These are phyloP conservation scores for Geotrichum armillariae DNA, from an alignment of 1,139 yeast species.

Conservation along the genomic window DNA sequence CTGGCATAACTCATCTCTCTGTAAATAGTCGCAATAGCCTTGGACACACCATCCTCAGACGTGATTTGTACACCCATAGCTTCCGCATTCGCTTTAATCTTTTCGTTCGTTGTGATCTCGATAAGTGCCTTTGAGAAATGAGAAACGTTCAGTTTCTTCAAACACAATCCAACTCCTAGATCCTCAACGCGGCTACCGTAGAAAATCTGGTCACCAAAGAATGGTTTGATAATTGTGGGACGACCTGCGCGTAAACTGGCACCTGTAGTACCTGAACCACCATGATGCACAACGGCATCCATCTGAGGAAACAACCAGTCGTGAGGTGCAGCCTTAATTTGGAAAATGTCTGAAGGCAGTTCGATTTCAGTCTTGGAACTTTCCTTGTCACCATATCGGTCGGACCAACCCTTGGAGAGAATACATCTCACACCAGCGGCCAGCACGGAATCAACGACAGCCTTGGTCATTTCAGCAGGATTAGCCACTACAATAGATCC, in stretches of 20 bases:
- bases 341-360: slow-evolving; percentile 69
- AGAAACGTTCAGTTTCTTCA: slow-evolving; percentile 65
- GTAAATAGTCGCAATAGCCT: slow-evolving; percentile 76
- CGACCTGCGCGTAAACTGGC: slow-evolving; percentile 83
- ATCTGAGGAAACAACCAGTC: slow-evolving; percentile 90
- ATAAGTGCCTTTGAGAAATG: slow-evolving; percentile 65
- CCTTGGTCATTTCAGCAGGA: slow-evolving; percentile 73
- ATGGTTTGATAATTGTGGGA: slow-evolving; percentile 90
- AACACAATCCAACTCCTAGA: slow-evolving; percentile 78
- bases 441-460: slow-evolving; percentile 74
- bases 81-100: slow-evolving; percentile 66
- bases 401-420: slow-evolving; percentile 94
- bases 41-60: slow-evolving; percentile 73
- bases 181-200: slow-evolving; percentile 87
- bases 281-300: slow-evolving; percentile 96
- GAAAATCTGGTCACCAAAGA: slow-evolving; percentile 94
- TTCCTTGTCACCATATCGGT: slow-evolving; percentile 49
- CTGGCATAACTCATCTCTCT: slow-evolving; percentile 75
- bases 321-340: slow-evolving; percentile 78
- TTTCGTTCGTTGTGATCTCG: slow-evolving; percentile 64
- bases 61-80: slow-evolving; percentile 61
- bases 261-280: slow-evolving; percentile 97
- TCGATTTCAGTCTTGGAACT: slow-evolving; percentile 50
- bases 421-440: slow-evolving; percentile 83
- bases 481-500: slow-evolving; percentile 92